Conservation (phyloP, 805 yeast species). For the Sugiyamaella mastotermitis region DNA sequence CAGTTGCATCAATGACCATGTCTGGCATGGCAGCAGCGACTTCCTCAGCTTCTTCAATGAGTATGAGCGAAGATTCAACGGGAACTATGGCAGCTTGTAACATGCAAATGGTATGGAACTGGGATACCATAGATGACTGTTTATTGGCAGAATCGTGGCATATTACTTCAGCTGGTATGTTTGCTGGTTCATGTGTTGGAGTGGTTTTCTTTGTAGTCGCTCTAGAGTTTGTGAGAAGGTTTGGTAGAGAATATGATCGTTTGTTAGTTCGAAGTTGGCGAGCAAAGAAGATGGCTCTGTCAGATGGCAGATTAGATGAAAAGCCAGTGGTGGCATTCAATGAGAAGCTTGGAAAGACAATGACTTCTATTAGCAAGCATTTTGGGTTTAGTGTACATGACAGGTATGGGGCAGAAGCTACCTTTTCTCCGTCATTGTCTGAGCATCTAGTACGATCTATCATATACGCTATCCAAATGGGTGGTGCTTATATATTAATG, state of each 20-base stretch:
- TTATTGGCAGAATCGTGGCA: slow-evolving; percentile 63
- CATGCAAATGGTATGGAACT: slow-evolving; percentile 61
- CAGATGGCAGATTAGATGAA: background rate
- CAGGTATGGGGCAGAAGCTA: background rate
- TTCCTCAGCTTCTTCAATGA: slow-evolving; percentile 10
- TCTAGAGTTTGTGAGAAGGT: slow-evolving; percentile 52
- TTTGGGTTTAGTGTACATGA: too few relatives aligned
- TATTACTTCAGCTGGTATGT: slow-evolving; percentile 48
- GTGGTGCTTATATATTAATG: slow-evolving; percentile 60
- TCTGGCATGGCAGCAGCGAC: slow-evolving; percentile 10
- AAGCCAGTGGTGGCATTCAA: background rate
- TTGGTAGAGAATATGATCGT: slow-evolving; percentile 41
- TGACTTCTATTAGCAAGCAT: background rate
- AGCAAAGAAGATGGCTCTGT: slow-evolving; percentile 3
- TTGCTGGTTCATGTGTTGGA: slow-evolving; percentile 75
- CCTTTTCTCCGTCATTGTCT: slow-evolving; percentile 35
- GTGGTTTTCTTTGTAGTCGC: slow-evolving; percentile 52
- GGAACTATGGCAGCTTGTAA: slow-evolving; percentile 27
- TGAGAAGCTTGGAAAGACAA: background rate
- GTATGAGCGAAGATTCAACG: slow-evolving; percentile 15
- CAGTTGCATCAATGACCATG: slow-evolving; percentile 13
- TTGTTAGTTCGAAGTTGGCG: slow-evolving; percentile 22
- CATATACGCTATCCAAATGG: slow-evolving; percentile 55
- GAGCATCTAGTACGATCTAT: slow-evolving; percentile 48
- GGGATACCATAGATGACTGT: slow-evolving; percentile 63